A percentile compares a stretch with the other conserved stretches of the same genome.
Conservation (phyloP, 2,329 filamentous ascomycete genomes). For the Venturia pyrina region DNA sequence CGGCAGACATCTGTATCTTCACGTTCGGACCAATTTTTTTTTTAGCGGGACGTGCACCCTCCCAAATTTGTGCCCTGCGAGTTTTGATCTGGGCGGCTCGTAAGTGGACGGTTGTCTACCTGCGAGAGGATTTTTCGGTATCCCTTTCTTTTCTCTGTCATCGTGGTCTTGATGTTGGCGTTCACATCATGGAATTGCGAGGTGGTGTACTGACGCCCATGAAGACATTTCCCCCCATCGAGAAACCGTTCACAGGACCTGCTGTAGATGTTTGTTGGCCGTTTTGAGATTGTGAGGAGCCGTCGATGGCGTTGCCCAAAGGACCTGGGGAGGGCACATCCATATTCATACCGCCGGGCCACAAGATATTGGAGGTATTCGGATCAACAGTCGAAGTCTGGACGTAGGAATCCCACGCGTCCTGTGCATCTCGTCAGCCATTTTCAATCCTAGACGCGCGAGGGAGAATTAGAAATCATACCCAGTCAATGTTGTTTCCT, state of each 20-base stretch:
- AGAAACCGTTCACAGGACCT: neutral
- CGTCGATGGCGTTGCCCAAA: neutral
- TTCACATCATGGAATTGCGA: slow-evolving; percentile 2
- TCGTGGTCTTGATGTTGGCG: neutral
- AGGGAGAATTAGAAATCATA: slow-evolving; percentile 28
- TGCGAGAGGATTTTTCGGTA: neutral
- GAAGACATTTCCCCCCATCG: slow-evolving; percentile 19
- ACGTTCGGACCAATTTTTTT: too few relatives aligned
- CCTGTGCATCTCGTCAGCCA: slow-evolving; percentile 31
- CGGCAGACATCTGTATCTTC: too few relatives aligned
- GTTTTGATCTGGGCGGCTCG: neutral
- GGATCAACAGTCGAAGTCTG: slow-evolving; percentile 27
- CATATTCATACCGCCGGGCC: slow-evolving; percentile 1
- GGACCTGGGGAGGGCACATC: neutral
- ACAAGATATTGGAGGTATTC: neutral
- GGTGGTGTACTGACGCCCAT: slow-evolving; percentile 27
- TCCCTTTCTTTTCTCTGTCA: neutral
- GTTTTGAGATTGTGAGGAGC: slow-evolving; percentile 1
- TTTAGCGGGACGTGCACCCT: too few relatives aligned
- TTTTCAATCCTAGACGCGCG: slow-evolving; percentile 13
- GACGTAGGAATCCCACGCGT: slow-evolving; percentile 60
- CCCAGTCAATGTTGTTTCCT: slow-evolving; percentile 49
- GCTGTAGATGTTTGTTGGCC: neutral
- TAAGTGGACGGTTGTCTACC: neutral
- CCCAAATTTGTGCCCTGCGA: neutral